These are phyloP conservation scores for Boletus fagicola DNA, from an alignment of 768 basidiomycete species.

Conservation along the genomic window DNA sequence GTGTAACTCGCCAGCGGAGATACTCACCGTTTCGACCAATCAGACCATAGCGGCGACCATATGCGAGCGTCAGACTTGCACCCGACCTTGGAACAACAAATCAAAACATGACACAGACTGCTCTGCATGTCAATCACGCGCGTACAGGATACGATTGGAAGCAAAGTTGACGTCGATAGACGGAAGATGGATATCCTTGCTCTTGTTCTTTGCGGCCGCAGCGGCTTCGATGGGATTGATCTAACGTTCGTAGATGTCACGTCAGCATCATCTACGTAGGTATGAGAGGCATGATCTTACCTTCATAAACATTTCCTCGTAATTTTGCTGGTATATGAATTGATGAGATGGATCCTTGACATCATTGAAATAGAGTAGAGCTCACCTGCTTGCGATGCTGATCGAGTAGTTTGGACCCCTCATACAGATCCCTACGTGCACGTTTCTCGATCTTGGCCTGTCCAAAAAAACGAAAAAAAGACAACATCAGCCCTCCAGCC, in stretches of 20 bases:
- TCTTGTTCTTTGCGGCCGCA: slow-evolving; percentile 82
- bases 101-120: slow-evolving; percentile 3
- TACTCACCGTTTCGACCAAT: slow-evolving; percentile 79
- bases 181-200: slow-evolving; percentile 93
- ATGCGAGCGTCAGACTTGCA: slow-evolving; percentile 81
- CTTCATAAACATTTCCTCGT: slow-evolving; percentile 99
- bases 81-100: slow-evolving; percentile 53
- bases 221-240: slow-evolving; percentile 91
- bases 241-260: slow-evolving; percentile 33
- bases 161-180: slow-evolving; percentile 96
- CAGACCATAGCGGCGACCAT: slow-evolving; percentile 87
- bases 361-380: neutral
- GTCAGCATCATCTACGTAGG: neutral
- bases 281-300: slow-evolving; percentile 35
- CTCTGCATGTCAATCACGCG: neutral
- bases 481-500: neutral
- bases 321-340: slow-evolving; percentile 68
- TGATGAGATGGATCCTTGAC: neutral
- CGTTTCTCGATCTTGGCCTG: slow-evolving; percentile 98
- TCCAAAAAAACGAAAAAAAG: neutral
- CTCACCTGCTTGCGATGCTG: slow-evolving; percentile 84
- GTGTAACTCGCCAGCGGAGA: neutral
- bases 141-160: slow-evolving; percentile 88
- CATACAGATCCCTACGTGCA: slow-evolving; percentile 85
- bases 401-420: slow-evolving; percentile 93